Base-by-base conservation (phyloP, 495 filamentous ascomycete species). In the Neurospora tetraspora region DNA sequence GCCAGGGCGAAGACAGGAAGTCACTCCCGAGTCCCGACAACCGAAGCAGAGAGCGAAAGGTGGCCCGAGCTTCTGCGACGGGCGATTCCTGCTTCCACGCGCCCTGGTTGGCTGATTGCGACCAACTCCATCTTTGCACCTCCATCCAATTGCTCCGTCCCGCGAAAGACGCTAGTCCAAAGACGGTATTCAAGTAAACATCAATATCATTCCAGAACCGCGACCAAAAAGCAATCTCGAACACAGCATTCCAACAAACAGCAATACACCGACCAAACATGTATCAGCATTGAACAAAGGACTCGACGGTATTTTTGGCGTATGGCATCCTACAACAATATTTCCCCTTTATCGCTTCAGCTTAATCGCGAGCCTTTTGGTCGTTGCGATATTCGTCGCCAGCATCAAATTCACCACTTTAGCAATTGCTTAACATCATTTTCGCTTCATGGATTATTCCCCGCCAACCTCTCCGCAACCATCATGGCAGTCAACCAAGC, bases 121-220 rank as follows among this genome's bases (percentile, higher is more conserved):
- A 45, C 6, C 69, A n/a, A n/a, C 16, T 27, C 6, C 69, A 71
- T 16, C 11, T 14, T 45, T 42, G 39, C 39, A 18, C 5, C 40
- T 20, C 43, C 3, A 20, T 47, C 43, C 11, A n/a, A 9, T 71
- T 10, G 31, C 34, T 31, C 45, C 37, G 16, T 42, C 36, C 38
- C n/a, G 7, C 34, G 4, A 20, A 31, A 34, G 20, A n/a, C 61
- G n/a, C 74, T 74, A 75, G 38, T 37, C 74, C 71, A 31, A 72
- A 71, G 74, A 42, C 9, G 74, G 73, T 72, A 77, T 80, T 69
- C 70, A 71, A 71, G 75, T 71, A 76, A 74, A 76, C 59, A 69
- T 38, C 71, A 11, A 31, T 9, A 75, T 31, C 53, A 61, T 31
- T 31, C 53, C 53, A 65, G 53, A 65, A 65, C 23, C 53, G 53